Base-by-base conservation (phyloP, 495 filamentous ascomycete genomes). In the Annulohypoxylon nitens region DNA sequence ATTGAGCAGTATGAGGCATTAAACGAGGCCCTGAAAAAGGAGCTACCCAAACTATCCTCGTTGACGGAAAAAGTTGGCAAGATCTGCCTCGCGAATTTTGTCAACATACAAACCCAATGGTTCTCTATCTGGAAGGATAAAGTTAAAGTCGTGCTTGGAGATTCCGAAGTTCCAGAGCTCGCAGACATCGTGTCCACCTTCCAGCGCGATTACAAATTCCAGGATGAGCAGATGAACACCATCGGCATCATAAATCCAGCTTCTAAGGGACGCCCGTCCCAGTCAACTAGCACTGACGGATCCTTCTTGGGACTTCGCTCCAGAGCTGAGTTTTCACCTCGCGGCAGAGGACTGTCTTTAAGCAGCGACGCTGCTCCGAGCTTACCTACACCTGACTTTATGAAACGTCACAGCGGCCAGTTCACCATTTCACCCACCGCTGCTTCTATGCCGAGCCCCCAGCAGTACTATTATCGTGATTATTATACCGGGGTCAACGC, bases 1-100 rank as follows among this genome's bases (percentile, higher is more conserved):
- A 93, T 91, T 5, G 93, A 97, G 67, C 91, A 94, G 76, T 98
- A 96, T 77, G 85, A 91, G 58, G 94, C 94, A 7, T 84, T 98
- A 59, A 98, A 98, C 73, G 93, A 97, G 36, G 92, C 94, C 0
- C 83, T 98, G 65, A 98, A 97, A 79, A 90, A 95, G 47, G 95
- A 98, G 74, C 85, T 99, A 26, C 96, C 96, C 10, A 92, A 90
- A 75, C 88, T 99, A 11, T 97, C 93, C 67, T 80, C 81, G 10
- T 79, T 94, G 55, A 97, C 94, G 0, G 91, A 90, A 59, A 91
- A 90, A 73, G 81, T 97, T 53, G 91, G 94, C 69, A 91, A 94
- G 70, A 90, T 90, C 0, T 94, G 92, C 68, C 81, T 97, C 36
- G 87, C 86, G 64, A 93, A 92, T 75, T 93, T 98, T 73, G 87